A percentile compares a stretch with the other conserved stretches of the same genome.
Conservation (phyloP, 495 filamentous ascomycete species). For the Letharia lupina region DNA sequence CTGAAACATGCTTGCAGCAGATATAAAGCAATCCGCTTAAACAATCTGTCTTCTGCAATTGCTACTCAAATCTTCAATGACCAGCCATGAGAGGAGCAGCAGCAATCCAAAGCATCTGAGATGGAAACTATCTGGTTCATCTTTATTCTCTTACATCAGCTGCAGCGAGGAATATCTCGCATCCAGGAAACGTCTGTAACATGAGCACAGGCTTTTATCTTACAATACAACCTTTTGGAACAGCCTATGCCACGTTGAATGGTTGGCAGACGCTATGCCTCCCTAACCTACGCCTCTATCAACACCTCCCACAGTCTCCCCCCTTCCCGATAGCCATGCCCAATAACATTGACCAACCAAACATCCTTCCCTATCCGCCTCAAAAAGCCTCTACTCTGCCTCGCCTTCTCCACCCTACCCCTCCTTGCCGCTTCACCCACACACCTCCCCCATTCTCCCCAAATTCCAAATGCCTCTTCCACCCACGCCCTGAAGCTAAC, state of each 20-base stretch:
- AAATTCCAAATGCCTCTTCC: constrained; percentile 93
- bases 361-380: constrained; percentile 14
- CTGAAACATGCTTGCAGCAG: too few species aligned
- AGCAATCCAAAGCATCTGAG: too few species aligned
- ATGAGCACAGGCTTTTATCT: neutral
- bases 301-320: constrained; percentile 24
- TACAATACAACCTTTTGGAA: neutral
- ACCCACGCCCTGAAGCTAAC: constrained; percentile 91
- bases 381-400: constrained; percentile 22
- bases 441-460: constrained; percentile 85
- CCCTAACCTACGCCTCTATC: constrained; percentile 13
- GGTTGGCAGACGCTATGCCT: neutral
- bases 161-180: neutral
- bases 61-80: neutral
- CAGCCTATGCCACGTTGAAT: neutral
- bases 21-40: too few species aligned
- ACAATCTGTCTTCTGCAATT: too few species aligned
- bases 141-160: too few species aligned
- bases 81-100: neutral
- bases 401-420: constrained; percentile 16
- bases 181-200: neutral
- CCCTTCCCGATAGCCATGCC: constrained; percentile 24
- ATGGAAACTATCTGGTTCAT: too few species aligned
- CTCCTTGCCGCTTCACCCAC: constrained; percentile 30
- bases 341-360: constrained; percentile 27